Conservation (phyloP, 2,329 filamentous ascomycete genomes). For the Fusarium sp. region DNA sequence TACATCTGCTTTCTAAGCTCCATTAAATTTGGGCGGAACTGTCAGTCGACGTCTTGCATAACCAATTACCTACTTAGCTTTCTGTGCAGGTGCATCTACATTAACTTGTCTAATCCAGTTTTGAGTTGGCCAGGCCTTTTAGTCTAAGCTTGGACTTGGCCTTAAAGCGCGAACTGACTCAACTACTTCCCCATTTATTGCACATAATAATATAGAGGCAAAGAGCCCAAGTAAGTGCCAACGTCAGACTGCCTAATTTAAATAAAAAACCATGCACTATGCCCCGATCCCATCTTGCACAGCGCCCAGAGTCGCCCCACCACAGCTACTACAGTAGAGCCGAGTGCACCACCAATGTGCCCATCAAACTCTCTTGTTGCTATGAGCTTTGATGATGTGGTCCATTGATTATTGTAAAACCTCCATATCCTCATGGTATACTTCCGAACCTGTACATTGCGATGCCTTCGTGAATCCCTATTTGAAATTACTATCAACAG, state of each 20-base stretch:
- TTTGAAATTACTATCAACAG: not conserved
- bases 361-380: not conserved
- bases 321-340: conserved; percentile 1
- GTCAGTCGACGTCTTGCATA: conserved; percentile 24
- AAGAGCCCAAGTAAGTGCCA: too few relatives aligned
- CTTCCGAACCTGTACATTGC: not conserved
- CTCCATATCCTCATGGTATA: not conserved
- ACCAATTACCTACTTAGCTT: conserved; percentile 23
- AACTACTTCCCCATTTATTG: not conserved
- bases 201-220: not conserved
- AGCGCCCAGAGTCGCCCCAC: not conserved
- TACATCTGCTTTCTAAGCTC: conserved; percentile 10
- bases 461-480: not conserved
- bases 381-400: not conserved
- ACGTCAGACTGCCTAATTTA: not conserved
- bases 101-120: conserved; percentile 20
- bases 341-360: not conserved
- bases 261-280: not conserved
- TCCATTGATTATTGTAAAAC: not conserved
- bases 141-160: conserved; percentile 12
- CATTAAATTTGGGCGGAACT: conserved; percentile 24
- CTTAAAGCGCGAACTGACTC: conserved; percentile 26
- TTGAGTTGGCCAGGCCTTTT: conserved; percentile 19
- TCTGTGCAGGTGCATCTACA: conserved; percentile 12
- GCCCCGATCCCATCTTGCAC: not conserved